These are phyloP conservation scores for Lepidium sativum DNA, from an alignment of 345 rosid species.

Conservation along the genomic window DNA sequence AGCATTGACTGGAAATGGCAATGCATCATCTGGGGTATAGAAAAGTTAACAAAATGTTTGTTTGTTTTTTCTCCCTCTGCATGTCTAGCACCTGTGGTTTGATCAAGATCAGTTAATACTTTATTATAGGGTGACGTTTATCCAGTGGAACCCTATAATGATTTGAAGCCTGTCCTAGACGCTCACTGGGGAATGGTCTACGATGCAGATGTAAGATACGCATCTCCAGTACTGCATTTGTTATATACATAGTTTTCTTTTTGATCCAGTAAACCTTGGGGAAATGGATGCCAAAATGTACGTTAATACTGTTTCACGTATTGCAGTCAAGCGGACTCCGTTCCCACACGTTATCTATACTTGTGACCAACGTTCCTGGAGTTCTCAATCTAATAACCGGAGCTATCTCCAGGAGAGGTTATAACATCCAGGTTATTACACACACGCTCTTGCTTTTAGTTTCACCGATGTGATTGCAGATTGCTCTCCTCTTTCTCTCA, in stretches of 20 bases:
- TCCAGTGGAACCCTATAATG: conserved; percentile 69
- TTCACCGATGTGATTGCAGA: not conserved
- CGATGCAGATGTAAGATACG: conserved; percentile 74
- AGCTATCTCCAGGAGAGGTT: conserved; percentile 69
- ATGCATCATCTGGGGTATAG: conserved; percentile 40
- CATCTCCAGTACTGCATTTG: not conserved
- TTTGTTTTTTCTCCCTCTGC: not conserved
- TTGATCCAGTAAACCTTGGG: not conserved
- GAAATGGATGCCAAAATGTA: not conserved
- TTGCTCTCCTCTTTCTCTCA: not conserved
- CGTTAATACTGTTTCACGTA: not conserved
- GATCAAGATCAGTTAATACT: not conserved
- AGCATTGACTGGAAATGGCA: conserved; percentile 24
- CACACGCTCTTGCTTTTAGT: not conserved
- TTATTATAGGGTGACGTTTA: conserved; percentile 80
- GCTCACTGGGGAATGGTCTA: conserved; percentile 93
- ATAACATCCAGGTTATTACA: conserved; percentile 53
- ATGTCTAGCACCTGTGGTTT: not conserved
- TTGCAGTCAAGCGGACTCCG: conserved; percentile 52
- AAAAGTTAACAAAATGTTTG: not conserved
- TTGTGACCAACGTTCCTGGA: conserved; percentile 55
- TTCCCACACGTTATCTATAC: conserved; percentile 59
- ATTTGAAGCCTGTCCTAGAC: conserved; percentile 68
- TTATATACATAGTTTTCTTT: not conserved
- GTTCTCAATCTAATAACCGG: conserved; percentile 66